Evolutionary conservation across 73 alveolate genomes (phyloP).

Genomic region (Tetrahymena thermophila): DNA sequence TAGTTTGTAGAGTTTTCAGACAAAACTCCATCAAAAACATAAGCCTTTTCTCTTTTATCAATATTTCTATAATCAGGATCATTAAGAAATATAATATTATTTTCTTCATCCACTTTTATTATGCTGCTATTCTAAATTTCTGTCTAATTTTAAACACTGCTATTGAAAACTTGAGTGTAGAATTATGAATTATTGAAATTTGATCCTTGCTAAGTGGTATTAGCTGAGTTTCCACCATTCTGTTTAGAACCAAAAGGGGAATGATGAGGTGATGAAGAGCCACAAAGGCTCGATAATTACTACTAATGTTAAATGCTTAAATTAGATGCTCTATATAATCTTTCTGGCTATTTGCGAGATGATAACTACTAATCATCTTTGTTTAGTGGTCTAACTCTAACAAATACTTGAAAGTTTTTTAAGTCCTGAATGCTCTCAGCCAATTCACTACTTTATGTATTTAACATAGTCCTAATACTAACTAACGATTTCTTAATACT

Average conservation of each 20-base stretch:
- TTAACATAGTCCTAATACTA: background rate
- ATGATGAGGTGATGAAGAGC: background rate
- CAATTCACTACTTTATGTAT: background rate
- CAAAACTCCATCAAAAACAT: background rate
- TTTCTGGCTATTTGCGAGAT: background rate
- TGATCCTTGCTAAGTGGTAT: background rate
- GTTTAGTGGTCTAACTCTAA: background rate
- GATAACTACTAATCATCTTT: background rate
- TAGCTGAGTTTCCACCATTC: background rate
- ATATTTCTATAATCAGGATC: background rate
- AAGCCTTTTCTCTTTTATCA: background rate
- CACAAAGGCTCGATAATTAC: background rate
- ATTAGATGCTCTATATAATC: background rate
- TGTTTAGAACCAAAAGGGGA: background rate
- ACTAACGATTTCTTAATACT: background rate
- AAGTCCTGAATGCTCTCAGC: background rate
- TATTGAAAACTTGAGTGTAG: background rate
- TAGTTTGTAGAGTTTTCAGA: background rate
- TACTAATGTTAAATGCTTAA: background rate
- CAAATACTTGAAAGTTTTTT: background rate
- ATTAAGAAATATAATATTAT: background rate
- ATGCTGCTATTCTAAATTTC: background rate
- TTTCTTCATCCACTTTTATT: background rate
- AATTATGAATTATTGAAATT: background rate
- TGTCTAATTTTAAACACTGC: background rate